Evolutionary conservation across 371 early-diverging fungal genomes (phyloP).

Genomic region (Mortierella sp.): DNA sequence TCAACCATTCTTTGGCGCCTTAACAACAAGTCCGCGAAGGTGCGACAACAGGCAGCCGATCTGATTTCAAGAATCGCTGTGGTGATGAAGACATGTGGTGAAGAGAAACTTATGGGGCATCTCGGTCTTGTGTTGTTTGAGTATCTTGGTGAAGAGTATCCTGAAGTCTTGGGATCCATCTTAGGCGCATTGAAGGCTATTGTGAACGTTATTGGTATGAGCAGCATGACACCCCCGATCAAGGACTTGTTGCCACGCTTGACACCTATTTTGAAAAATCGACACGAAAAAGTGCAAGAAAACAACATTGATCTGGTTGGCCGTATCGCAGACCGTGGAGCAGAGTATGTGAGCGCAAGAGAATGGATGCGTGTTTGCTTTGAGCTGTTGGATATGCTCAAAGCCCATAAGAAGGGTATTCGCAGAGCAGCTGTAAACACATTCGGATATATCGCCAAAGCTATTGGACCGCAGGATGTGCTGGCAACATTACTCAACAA

Average conservation of each 20-base stretch:
- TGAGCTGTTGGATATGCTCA: constrained; percentile 95
- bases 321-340: constrained; percentile 97
- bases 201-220: constrained; percentile 97
- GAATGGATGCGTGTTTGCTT: constrained; percentile 99
- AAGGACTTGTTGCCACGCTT: constrained; percentile 96
- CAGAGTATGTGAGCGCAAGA: constrained; percentile 97
- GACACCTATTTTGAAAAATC: constrained; percentile 96
- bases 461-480: constrained; percentile 99
- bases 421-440: constrained; percentile 97
- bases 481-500: constrained; percentile 96
- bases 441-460: constrained; percentile 98
- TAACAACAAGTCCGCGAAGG: constrained; percentile 96
- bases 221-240: constrained; percentile 97
- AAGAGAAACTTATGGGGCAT: constrained; percentile 94
- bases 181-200: constrained; percentile 92
- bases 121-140: constrained; percentile 94
- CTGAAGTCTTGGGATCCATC: constrained; percentile 96
- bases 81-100: constrained; percentile 94
- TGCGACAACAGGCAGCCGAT: constrained; percentile 98
- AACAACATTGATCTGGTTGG: constrained; percentile 92
- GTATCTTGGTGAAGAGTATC: constrained; percentile 98
- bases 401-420: constrained; percentile 96
- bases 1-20: constrained; percentile 96
- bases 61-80: constrained; percentile 94
- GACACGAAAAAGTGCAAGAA: constrained; percentile 98